Evolutionary conservation across 176 grass and related monocot species (phyloP).

Genomic region (Eragrostis curvula): DNA sequence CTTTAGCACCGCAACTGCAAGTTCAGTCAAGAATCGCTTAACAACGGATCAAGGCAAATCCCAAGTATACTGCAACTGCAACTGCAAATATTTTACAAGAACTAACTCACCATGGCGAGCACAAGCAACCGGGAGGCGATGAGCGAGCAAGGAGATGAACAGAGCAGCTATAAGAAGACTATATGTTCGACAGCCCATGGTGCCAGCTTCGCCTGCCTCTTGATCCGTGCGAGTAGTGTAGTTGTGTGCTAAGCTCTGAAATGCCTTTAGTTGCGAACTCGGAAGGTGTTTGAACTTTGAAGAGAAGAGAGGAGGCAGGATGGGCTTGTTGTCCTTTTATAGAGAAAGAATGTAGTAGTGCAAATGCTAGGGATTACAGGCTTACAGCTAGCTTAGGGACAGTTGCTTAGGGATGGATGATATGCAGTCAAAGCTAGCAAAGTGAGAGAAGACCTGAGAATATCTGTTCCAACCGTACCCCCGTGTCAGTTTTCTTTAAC

Average conservation of each 20-base stretch:
- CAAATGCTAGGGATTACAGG: neutral
- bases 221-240: neutral
- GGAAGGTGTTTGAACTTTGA: neutral
- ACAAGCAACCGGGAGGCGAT: constrained; percentile 1
- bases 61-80: neutral
- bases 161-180: neutral
- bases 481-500: constrained; percentile 43
- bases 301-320: neutral
- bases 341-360: neutral
- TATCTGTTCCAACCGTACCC: constrained; percentile 48
- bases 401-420: constrained; percentile 4
- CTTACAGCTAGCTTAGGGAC: neutral
- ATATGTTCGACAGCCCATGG: constrained; percentile 16
- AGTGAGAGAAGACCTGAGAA: constrained; percentile 28
- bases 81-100: neutral
- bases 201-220: neutral
- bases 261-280: neutral
- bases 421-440: constrained; percentile 48
- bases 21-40: neutral
- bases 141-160: constrained; percentile 35
- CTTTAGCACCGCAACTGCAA: constrained; percentile 37
- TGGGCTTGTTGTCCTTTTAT: constrained; percentile 32
- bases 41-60: neutral
- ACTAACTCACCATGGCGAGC: constrained; percentile 51
- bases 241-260: neutral